Conservation (phyloP, 1,284 basidiomycete genomes). For the Cutaneotrichosporon mucoides region DNA sequence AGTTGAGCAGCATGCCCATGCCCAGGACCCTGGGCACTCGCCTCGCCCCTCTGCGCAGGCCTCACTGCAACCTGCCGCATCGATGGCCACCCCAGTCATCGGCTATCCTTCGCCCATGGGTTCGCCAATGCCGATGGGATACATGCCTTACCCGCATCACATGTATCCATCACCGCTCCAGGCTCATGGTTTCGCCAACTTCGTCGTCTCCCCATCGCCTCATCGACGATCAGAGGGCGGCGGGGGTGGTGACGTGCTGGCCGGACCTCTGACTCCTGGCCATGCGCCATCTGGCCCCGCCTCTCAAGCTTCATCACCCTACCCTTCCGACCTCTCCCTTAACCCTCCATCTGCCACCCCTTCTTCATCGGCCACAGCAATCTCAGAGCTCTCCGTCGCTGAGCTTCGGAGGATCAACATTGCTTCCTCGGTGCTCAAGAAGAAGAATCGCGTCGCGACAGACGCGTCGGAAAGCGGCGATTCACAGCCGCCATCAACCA, state of each 20-base stretch:
- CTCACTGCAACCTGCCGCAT: background rate
- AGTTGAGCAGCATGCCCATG: slow-evolving; percentile 4
- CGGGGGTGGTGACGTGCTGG: slow-evolving; percentile 16
- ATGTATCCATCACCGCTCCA: slow-evolving; percentile 6
- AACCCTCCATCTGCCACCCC: slow-evolving; percentile 2
- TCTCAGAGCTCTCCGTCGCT: slow-evolving; percentile 14
- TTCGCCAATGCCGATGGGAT: slow-evolving; percentile 1
- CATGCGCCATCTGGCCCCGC: background rate
- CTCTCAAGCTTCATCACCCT: slow-evolving; percentile 14
- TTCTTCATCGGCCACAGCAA: slow-evolving; percentile 2
- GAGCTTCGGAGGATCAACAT: slow-evolving; percentile 35
- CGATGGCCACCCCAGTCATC: background rate
- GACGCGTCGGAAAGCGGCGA: slow-evolving; percentile 18
- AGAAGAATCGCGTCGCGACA: slow-evolving; percentile 20
- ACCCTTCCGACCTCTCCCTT: slow-evolving; percentile 15
- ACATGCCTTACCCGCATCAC: background rate
- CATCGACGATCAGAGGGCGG: slow-evolving; percentile 7
- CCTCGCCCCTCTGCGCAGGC: background rate
- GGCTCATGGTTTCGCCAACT: slow-evolving; percentile 8
- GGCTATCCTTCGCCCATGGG: background rate
- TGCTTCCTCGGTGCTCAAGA: slow-evolving; percentile 35
- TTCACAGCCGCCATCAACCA: slow-evolving; percentile 4
- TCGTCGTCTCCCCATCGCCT: slow-evolving; percentile 6
- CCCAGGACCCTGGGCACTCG: background rate
- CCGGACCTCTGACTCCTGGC: slow-evolving; percentile 39